phyloP scores from a whole-genome alignment of 352 stramenopile species.

The Lagenidium giganteum region DNA sequence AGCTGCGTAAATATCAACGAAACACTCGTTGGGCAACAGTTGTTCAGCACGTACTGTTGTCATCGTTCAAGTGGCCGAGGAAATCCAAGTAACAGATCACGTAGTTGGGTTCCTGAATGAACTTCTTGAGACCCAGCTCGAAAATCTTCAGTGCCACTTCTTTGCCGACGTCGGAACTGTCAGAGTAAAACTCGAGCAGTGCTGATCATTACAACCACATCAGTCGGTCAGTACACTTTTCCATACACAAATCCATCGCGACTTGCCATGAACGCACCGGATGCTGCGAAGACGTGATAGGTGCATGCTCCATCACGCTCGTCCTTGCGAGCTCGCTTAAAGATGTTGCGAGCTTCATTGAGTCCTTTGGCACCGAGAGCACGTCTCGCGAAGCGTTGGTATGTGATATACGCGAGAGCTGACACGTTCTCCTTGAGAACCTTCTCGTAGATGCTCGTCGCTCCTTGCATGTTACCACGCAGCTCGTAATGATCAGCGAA shows the following conservation, averaged over 20 bases:
- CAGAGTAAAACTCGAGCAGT: slow-evolving; percentile 68
- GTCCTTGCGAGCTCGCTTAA: slow-evolving; percentile 70
- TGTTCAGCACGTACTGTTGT: slow-evolving; percentile 63
- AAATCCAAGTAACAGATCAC: slow-evolving; percentile 75
- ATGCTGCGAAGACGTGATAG: slow-evolving; percentile 68
- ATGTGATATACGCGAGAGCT: slow-evolving; percentile 62
- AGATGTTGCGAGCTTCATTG: slow-evolving; percentile 54
- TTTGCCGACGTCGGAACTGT: slow-evolving; percentile 65
- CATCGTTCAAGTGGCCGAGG: slow-evolving; percentile 68
- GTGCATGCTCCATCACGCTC: slow-evolving; percentile 64
- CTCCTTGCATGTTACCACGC: slow-evolving; percentile 41
- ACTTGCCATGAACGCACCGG: slow-evolving; percentile 25
- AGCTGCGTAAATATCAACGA: slow-evolving; percentile 4
- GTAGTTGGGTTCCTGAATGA: slow-evolving; percentile 70
- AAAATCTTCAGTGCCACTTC: slow-evolving; percentile 81
- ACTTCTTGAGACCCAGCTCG: slow-evolving; percentile 77
- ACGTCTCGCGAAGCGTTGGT: slow-evolving; percentile 65
- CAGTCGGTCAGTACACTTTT: too few species aligned
- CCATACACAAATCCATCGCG: too few species aligned
- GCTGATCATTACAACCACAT: slow-evolving; percentile 28
- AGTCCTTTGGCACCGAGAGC: slow-evolving; percentile 66
- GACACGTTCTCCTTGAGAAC: slow-evolving; percentile 58
- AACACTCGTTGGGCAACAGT: neutral
- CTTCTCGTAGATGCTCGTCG: slow-evolving; percentile 67
- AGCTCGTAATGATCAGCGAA: slow-evolving; percentile 68